These are phyloP conservation scores for Exophiala dermatitidis DNA, from an alignment of 2,329 filamentous ascomycete species.

Conservation along the genomic window DNA sequence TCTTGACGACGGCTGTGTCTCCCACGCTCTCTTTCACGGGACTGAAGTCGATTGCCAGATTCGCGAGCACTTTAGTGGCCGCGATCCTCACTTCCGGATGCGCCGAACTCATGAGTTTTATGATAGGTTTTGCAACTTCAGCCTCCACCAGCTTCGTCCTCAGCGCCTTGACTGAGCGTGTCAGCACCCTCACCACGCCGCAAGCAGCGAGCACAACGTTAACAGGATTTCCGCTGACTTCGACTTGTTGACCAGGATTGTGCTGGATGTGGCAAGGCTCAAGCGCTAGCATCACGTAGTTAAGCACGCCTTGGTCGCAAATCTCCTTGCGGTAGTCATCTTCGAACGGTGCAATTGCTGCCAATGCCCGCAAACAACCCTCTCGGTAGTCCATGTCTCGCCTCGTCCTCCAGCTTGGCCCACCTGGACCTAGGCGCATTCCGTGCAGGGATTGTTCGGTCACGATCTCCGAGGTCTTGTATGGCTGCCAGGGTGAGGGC, in stretches of 20 bases:
- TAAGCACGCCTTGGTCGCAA: slow-evolving; percentile 71
- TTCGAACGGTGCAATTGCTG: slow-evolving; percentile 71
- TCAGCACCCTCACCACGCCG: slow-evolving; percentile 70
- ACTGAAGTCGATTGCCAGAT: slow-evolving; percentile 80
- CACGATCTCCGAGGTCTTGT: slow-evolving; percentile 9
- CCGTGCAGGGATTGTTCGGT: slow-evolving; percentile 1
- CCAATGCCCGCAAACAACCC: slow-evolving; percentile 67
- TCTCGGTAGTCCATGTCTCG: slow-evolving; percentile 73
- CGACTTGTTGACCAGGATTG: slow-evolving; percentile 1
- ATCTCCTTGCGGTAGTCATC: slow-evolving; percentile 78
- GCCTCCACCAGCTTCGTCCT: slow-evolving; percentile 83
- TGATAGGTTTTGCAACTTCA: slow-evolving; percentile 69
- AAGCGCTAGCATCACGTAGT: slow-evolving; percentile 77
- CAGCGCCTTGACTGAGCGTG: slow-evolving; percentile 74
- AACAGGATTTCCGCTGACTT: slow-evolving; percentile 61
- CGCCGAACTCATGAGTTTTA: slow-evolving; percentile 64
- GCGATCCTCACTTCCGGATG: slow-evolving; percentile 77
- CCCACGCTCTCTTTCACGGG: slow-evolving; percentile 79
- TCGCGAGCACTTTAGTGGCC: slow-evolving; percentile 75
- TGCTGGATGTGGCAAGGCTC: slow-evolving; percentile 43
- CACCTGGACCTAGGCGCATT: slow-evolving; percentile 33
- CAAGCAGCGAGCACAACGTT: slow-evolving; percentile 79
- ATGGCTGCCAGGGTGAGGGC: slow-evolving; percentile 21
- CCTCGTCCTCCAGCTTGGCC: slow-evolving; percentile 53
- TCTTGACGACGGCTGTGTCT: slow-evolving; percentile 64